Evolutionary conservation across 176 grass and related monocot genomes (phyloP).

Genomic region (Lolium rigidum): DNA sequence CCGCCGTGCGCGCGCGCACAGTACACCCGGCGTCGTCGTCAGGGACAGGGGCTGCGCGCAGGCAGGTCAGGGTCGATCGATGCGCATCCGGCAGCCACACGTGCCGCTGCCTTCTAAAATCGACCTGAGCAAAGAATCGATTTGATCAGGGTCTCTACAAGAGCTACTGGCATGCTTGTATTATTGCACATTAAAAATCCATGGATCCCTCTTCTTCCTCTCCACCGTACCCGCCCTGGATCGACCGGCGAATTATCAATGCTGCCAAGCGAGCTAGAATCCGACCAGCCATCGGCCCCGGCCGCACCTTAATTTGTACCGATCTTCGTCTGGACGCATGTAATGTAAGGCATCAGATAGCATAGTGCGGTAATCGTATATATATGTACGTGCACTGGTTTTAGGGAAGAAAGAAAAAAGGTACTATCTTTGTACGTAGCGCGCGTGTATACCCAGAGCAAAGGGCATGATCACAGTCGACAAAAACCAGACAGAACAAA

Average conservation of each 20-base stretch:
- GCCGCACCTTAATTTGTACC: constrained; percentile 25
- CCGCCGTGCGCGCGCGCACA: not conserved
- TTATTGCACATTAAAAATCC: not conserved
- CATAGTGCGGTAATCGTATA: not conserved
- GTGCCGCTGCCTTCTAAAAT: constrained; percentile 1
- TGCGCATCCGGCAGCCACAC: constrained; percentile 16
- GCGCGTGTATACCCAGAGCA: not conserved
- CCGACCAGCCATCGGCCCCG: not conserved
- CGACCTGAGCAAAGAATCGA: not conserved
- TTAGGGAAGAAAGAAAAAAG: constrained; percentile 14
- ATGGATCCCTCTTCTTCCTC: not conserved
- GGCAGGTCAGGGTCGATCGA: not conserved
- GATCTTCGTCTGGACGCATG: constrained; percentile 37
- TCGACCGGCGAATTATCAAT: not conserved
- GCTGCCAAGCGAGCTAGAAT: constrained; percentile 38
- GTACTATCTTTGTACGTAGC: constrained; percentile 38
- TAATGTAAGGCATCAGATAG: not conserved
- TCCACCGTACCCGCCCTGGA: constrained; percentile 19
- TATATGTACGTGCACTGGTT: not conserved
- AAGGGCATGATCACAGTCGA: not conserved
- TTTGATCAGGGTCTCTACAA: not conserved
- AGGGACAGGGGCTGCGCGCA: not conserved
- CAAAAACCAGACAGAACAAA: constrained; percentile 11
- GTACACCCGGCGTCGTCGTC: not conserved
- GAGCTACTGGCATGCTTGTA: not conserved